Conservation (phyloP, 2,329 filamentous ascomycete species). For the Phialocephala subalpina region DNA sequence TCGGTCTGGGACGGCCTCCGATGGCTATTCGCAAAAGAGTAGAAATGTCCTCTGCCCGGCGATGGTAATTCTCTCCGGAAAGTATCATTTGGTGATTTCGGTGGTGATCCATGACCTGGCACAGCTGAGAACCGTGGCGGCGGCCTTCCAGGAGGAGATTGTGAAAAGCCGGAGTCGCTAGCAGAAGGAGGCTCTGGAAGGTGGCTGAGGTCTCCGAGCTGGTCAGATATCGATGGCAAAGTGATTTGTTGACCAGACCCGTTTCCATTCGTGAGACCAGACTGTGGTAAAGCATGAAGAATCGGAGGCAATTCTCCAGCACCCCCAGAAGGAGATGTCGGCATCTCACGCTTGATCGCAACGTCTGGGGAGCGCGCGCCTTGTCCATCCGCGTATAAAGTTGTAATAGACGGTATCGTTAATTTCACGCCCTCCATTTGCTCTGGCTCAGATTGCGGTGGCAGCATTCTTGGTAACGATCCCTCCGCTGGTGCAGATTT, state of each 20-base stretch:
- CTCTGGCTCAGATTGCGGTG: conserved; percentile 19
- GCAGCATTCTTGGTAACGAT: conserved; percentile 3
- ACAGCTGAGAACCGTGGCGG: conserved; percentile 35
- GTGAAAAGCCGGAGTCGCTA: conserved; percentile 36
- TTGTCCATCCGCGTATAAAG: conserved; percentile 21
- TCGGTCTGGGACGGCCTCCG: conserved; percentile 40
- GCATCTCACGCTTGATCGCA: conserved; percentile 30
- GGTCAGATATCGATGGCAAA: conserved; percentile 41
- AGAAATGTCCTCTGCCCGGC: conserved; percentile 34
- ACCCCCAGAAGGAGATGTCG: conserved; percentile 20
- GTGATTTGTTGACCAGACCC: conserved; percentile 36
- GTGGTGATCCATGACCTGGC: conserved; percentile 40
- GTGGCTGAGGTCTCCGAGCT: conserved; percentile 41
- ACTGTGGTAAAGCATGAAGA: conserved; percentile 37
- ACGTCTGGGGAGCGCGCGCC: conserved; percentile 29
- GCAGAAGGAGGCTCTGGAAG: conserved; percentile 32
- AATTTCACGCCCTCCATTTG: conserved; percentile 34
- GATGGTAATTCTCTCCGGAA: conserved; percentile 53
- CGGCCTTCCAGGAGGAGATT: conserved; percentile 40
- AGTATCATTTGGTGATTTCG: conserved; percentile 41
- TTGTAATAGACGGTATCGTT: conserved; percentile 34
- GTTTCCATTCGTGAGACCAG: conserved; percentile 37
- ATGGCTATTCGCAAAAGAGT: conserved; percentile 29
- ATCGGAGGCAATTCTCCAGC: conserved; percentile 42
- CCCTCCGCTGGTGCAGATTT: conserved; percentile 10